Base-by-base conservation (phyloP, 805 yeast species). In the Wickerhamiella kurtzmanii region DNA sequence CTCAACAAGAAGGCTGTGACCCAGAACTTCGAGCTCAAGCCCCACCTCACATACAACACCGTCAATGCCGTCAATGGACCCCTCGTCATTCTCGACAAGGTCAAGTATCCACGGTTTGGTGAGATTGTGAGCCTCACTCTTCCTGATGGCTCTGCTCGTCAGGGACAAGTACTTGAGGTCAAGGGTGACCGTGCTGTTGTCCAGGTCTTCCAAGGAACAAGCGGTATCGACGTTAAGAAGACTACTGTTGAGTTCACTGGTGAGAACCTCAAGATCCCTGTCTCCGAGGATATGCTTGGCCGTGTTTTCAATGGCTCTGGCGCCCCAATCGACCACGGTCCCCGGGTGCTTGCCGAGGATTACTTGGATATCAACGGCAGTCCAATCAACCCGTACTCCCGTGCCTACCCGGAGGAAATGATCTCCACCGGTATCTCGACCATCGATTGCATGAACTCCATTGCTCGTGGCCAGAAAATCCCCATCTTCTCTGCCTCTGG, bases 391-490 rank as follows among this genome's bases (percentile, higher is more conserved):
- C 99, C 99, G 46, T 92, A 70, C 66, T 94, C 96, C 40, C 88
- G 99, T 71, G 92, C 92, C 58, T 94, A 94, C 66, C 99, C 99
- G 25, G 98, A 92, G 74, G 99, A 92, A 73, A 92, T 92, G 99
- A 92, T 92, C 60, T 87, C 96, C 45, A 94, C 99, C 17, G 99
- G 99, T 77, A 76, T 92, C 54, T 88, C 96, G 43, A 96, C 98
- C 44, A 92, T 92, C 63, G 99, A 92, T 67, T 88, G 96, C 48
- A 92, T 92, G 98, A 94, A 92, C 71, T 89, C 98, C 40, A 92
- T 92, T 74, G 99, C 99, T 50, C 85, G 99, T 77, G 99, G 99
- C 57, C 99, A 92, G 73, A 92, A 92, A 73, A 92, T 92, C 65
- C 99, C 99, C 47, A 94, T 92, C 66, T 92, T 92, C 72, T 86